A percentile compares a stretch with the other conserved stretches of the same genome.
Evolutionary conservation across 352 stramenopile species (phyloP).

Genomic region (Pythium guiyangense): DNA sequence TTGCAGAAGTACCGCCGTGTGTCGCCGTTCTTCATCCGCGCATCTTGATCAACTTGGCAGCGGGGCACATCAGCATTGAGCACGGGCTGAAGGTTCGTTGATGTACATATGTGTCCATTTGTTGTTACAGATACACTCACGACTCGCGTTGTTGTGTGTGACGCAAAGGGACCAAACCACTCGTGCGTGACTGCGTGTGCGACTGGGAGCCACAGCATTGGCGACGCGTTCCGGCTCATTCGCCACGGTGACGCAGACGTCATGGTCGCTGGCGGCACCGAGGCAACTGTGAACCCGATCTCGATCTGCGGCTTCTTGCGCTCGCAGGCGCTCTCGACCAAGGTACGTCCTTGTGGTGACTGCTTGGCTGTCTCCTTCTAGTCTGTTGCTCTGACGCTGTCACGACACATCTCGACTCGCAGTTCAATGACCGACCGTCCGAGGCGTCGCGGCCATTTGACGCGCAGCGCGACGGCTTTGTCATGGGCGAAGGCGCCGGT

Average conservation of each 20-base stretch:
- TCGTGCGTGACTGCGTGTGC: constrained; percentile 96
- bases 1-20: constrained; percentile 83
- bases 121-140: too few species aligned
- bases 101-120: background rate
- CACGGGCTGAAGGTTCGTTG: constrained; percentile 77
- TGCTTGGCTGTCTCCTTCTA: background rate
- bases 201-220: constrained; percentile 95
- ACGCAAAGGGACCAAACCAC: constrained; percentile 92
- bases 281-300: constrained; percentile 93
- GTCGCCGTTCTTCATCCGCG: constrained; percentile 93
- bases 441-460: constrained; percentile 96
- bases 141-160: too few species aligned
- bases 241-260: constrained; percentile 88
- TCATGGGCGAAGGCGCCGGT: constrained; percentile 90
- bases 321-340: constrained; percentile 94
- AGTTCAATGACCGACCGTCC: constrained; percentile 92
- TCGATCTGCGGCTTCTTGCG: constrained; percentile 93
- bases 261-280: constrained; percentile 95
- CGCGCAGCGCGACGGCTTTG: constrained; percentile 93
- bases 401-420: too few species aligned
- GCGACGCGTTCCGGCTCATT: constrained; percentile 91
- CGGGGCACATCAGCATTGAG: constrained; percentile 89
- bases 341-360: constrained; percentile 28
- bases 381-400: background rate
- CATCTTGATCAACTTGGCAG: constrained; percentile 92